Evolutionary conservation across 345 rosid genomes (phyloP), one percentile per base, ranked within the genome.

Genomic region (Eutrema yunnanense): DNA sequence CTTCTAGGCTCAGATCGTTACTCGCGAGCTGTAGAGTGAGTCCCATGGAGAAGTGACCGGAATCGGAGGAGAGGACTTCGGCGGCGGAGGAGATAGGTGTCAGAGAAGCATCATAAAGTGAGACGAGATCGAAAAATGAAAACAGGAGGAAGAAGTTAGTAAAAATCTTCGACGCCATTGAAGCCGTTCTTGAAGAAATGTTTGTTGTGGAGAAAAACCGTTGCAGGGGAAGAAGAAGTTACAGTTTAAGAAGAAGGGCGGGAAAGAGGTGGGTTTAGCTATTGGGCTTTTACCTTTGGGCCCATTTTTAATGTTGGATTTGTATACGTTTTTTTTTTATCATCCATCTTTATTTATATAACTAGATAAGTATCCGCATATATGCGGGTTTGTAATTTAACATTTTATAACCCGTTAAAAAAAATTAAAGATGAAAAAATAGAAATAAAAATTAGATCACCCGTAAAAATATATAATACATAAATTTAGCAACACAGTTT

Each of bases 21-120:
- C n/a, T 40, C 12, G 75, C 78, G 58, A 80, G 42, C 59, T 69
- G 49, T 5, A 83, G 82, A 37, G 82, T 81, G 48, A 81, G 80
- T 65, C 79, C 82, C 84, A 83, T 80, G 54, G 86, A 83, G 50
- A 83, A 75, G 56, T 67, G 78, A 62, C 84, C 82, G 36, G 86
- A 72, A 66, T 78, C 62, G 26, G 80, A 60, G 26, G 80, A 60
- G 66, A 80, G 82, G 53, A 71, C 27, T 36, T 83, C 82, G 0
- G 52, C 48, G 64, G 81, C 81, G 71, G 73, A 55, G 34, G 68
- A 67, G 3, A 80, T 46, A 19, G 72, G 29, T 19, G 46, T 19
- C 6, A 36, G 32, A 64, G 78, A 57, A 19, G 86, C 75, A 33
- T 48, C 5, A 3, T 79, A 57, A 34, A 37, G 29, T 61, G 79